Evolutionary conservation across 768 basidiomycete genomes (phyloP).

Genomic region (Steccherinum ochraceum): DNA sequence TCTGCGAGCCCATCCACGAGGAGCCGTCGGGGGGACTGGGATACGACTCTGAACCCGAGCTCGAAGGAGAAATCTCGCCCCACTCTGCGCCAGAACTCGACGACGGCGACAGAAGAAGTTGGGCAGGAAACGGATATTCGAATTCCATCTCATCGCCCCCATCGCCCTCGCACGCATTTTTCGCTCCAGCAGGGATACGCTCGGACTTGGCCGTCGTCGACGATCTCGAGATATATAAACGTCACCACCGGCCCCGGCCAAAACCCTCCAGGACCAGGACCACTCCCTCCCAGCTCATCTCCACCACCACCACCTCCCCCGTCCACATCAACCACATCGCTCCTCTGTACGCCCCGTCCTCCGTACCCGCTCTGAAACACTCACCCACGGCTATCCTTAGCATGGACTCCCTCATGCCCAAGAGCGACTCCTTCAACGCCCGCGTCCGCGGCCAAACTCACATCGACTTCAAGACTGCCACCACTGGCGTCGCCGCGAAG

Average conservation of each 20-base stretch:
- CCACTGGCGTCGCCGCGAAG: constrained; percentile 63
- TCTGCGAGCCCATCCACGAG: constrained; percentile 44
- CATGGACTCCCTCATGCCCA: constrained; percentile 46
- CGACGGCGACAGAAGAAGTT: not conserved
- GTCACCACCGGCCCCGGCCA: constrained; percentile 54
- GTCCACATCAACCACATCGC: constrained; percentile 41
- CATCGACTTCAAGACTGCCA: constrained; percentile 98
- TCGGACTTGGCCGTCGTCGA: constrained; percentile 23
- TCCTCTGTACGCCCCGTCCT: constrained; percentile 11
- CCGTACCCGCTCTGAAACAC: constrained; percentile 13
- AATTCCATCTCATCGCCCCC: not conserved
- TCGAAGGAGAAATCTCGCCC: no score
- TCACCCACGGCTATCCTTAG: constrained; percentile 28
- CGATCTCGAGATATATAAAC: constrained; percentile 41
- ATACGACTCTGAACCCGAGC: not conserved
- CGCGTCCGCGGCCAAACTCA: constrained; percentile 73
- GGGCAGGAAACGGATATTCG: not conserved
- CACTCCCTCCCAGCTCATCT: constrained; percentile 46
- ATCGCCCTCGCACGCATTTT: not conserved
- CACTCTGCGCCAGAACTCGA: no score
- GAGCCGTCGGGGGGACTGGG: no score
- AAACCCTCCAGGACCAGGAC: constrained; percentile 41
- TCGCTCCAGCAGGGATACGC: constrained; percentile 12
- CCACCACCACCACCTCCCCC: constrained; percentile 57
- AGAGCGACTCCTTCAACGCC: constrained; percentile 61